Evolutionary conservation across 495 filamentous ascomycete species (phyloP).

Genomic region (Lentithecium fluviatile): DNA sequence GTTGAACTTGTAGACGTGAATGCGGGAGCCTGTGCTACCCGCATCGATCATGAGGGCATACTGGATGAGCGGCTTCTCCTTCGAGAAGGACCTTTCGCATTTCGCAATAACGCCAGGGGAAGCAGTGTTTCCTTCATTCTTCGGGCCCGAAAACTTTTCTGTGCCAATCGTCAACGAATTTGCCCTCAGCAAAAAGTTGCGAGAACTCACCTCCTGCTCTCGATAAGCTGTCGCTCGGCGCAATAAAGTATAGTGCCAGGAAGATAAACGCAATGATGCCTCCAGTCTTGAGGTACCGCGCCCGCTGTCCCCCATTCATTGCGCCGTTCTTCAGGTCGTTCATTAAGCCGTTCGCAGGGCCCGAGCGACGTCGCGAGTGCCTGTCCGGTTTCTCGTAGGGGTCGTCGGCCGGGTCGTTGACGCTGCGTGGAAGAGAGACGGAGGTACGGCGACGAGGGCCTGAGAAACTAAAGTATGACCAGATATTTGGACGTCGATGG

Average conservation of each 20-base stretch:
- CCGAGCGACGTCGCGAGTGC: constrained; percentile 31
- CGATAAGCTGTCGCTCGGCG: constrained; percentile 52
- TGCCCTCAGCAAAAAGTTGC: constrained; percentile 10
- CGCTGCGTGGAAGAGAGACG: constrained; percentile 44
- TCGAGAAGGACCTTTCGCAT: constrained; percentile 78
- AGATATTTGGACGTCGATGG: constrained; percentile 47
- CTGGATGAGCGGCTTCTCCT: constrained; percentile 88
- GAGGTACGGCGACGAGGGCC: constrained; percentile 41
- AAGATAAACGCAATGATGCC: constrained; percentile 73
- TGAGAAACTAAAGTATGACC: constrained; percentile 51
- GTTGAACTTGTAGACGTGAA: constrained; percentile 98
- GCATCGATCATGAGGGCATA: constrained; percentile 99
- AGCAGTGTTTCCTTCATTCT: constrained; percentile 44
- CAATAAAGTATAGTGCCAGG: constrained; percentile 72
- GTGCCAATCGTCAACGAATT: background rate
- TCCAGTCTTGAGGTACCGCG: constrained; percentile 78
- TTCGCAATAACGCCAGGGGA: constrained; percentile 58
- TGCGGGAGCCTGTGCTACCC: constrained; percentile 93
- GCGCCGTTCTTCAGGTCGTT: constrained; percentile 48
- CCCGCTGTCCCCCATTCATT: constrained; percentile 49
- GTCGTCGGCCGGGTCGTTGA: constrained; percentile 37
- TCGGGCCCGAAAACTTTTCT: constrained; percentile 24
- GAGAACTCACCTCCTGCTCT: constrained; percentile 18
- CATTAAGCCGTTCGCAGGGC: constrained; percentile 34
- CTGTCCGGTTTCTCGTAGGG: constrained; percentile 50